phyloP scores from a whole-genome alignment of 345 rosid species.

The Stellera chamaejasme region DNA sequence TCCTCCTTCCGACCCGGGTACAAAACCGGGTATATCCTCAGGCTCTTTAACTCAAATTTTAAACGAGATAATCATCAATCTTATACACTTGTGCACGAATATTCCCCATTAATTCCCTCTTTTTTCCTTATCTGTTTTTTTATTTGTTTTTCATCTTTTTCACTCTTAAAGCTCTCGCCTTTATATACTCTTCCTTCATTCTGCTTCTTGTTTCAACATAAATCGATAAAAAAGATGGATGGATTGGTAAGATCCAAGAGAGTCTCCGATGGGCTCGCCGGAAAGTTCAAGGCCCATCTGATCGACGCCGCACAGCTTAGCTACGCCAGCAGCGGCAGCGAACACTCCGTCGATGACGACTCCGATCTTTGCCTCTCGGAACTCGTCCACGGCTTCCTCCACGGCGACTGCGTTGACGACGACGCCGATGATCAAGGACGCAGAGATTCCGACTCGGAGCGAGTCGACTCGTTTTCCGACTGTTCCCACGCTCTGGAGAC shows the following conservation, averaged over 20 bases:
- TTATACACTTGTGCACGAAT: conserved; percentile 16
- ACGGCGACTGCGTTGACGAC: conserved; percentile 29
- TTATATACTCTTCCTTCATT: not conserved
- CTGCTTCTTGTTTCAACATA: not conserved
- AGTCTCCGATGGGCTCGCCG: conserved; percentile 52
- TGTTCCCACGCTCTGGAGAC: conserved; percentile 25
- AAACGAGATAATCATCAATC: not conserved
- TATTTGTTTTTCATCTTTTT: not conserved
- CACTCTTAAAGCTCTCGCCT: not conserved
- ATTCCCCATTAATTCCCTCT: conserved; percentile 23
- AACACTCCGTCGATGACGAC: conserved; percentile 53
- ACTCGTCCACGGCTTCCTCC: conserved; percentile 70
- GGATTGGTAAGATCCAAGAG: conserved; percentile 35
- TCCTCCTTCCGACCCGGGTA: conserved; percentile 7
- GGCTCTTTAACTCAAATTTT: not conserved
- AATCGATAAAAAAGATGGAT: conserved; percentile 16
- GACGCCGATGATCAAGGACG: not conserved
- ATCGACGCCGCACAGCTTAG: conserved; percentile 26
- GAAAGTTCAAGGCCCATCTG: conserved; percentile 56
- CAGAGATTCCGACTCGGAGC: conserved; percentile 42
- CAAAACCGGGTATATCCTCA: conserved; percentile 24
- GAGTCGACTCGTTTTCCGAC: conserved; percentile 22
- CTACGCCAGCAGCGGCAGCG: conserved; percentile 70
- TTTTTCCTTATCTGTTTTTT: not conserved
- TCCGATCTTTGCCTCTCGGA: conserved; percentile 61